Base-by-base conservation (phyloP, 2,329 filamentous ascomycete genomes). In the Hymenoscyphus fraxineus region DNA sequence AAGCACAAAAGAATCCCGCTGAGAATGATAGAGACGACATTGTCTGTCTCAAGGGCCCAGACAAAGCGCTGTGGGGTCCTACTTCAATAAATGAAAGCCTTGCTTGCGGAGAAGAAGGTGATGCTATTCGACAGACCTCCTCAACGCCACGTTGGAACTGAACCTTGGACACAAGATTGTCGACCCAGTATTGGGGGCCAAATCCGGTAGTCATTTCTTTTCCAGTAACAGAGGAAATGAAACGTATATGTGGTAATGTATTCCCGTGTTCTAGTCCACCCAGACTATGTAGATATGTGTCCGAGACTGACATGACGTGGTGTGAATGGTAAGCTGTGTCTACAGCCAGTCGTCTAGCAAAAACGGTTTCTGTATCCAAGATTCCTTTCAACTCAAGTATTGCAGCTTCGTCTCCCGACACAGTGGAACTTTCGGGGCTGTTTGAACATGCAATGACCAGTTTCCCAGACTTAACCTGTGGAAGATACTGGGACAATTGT, bases 111-210 rank as follows among this genome's bases (percentile, higher is more conserved):
- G 35, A 15, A 6, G 2, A 13, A 3, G 38, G 6, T 31, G 9
- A 41, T 32, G 6, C 47, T 35, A 19, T 22, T 35, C 13, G 31
- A n/a, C 27, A n/a, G 19, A 59, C 62, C 27, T 40, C 56, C 31
- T 58, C 40, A 13, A 31, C 31, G n/a, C 61, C 41, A 1, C 15
- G 16, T 12, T 41, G 54, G 64, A 80, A 83, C 4, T 76, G 72
- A 15, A 83, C 81, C 0, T 76, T 76, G 0, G 76, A 78, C 1
- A 78, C 73, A 69, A 83, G 70, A 63, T 83, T 83, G 4, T 72
- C 66, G 2, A 73, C 73, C 81, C 81, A 83, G 67, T 83, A 83
- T 0, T 67, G 59, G 0, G 71, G 68, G n/a, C 58, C 62, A n/a
- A 63, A 38, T n/a, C 57, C 57, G 27, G 54, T 10, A 1, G 32